Conservation (phyloP, 2,329 filamentous ascomycete genomes). For the Corinectria fuckeliana region DNA sequence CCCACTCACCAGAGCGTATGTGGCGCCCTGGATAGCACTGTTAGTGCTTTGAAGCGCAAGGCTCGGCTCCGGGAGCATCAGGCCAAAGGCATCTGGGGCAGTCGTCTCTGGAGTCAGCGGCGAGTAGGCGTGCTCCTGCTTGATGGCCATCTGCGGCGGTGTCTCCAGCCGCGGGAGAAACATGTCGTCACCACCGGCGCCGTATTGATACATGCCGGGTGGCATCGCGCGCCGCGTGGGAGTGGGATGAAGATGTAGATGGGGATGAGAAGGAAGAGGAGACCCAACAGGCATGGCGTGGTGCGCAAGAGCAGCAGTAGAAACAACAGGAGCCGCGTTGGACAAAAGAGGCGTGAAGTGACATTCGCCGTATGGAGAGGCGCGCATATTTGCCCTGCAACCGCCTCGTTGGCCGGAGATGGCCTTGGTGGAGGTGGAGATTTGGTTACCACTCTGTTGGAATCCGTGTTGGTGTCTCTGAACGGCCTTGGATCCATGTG, state of each 20-base stretch:
- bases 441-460: constrained; percentile 33
- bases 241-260: too few relatives aligned
- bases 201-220: constrained; percentile 31
- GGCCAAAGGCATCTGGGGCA: constrained; percentile 21
- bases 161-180: constrained; percentile 32
- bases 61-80: constrained; percentile 31
- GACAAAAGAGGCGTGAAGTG: constrained; percentile 24
- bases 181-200: constrained; percentile 29
- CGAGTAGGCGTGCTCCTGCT: constrained; percentile 28
- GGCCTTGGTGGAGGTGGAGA: constrained; percentile 42
- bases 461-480: constrained; percentile 24
- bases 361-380: constrained; percentile 30
- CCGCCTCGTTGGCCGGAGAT: constrained; percentile 45
- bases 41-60: constrained; percentile 18
- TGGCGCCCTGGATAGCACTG: constrained; percentile 11
- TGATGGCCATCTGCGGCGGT: constrained; percentile 26
- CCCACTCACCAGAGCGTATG: constrained; percentile 27
- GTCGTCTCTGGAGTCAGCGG: constrained; percentile 32
- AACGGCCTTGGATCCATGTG: constrained; percentile 20
- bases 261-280: too few relatives aligned
- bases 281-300: background rate
- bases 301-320: background rate
- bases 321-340: background rate
- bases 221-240: constrained; percentile 29
- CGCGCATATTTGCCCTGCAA: constrained; percentile 34